Evolutionary conservation across 495 filamentous ascomycete species (phyloP), one percentile per base, ranked within the genome.

Genomic region (Tetracladium setigerum): DNA sequence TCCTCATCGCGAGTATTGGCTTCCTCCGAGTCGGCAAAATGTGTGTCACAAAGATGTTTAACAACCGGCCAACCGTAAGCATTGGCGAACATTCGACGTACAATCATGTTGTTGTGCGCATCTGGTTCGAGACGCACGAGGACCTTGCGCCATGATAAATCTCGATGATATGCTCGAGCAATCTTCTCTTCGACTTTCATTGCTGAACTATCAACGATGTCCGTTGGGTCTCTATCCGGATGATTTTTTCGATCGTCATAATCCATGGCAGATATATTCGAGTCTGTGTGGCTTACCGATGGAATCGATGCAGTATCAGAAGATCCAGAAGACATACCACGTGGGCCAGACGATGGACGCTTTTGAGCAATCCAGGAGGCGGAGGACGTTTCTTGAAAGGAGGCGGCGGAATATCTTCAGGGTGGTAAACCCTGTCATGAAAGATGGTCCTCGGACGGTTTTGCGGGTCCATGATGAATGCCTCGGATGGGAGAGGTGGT

Each of bases 111-210:
- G 65, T 98, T 98, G 64, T 98, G 92, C 2, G 92, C 92, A 71
- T 98, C 92, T 1, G 92, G 92, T 61, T 98, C 92, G 8, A 98
- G 73, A 36, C 90, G 80, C 16, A 97, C 92, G 9, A 98, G 78
- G 2, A 97, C 92, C 61, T 98, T 98, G 10, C 92, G 84, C 92
- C 92, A 98, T 4, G 84, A 84, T 15, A 98, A 67, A 52, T 84
- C 85, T 6, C 79, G 76, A 61, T 98, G 92, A 63, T 97, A 98
- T 34, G 89, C 92, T 38, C 92, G 77, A 1, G 92, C 91, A 46
- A 98, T 98, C 61, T 96, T 97, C 60, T 98, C 92, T 62, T 98
- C 92, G 6, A 96, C 86, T 52, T 82, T 85, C 76, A 98, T 87
- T 36, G 76, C 70, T 2, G 71, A 73, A 34, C 60, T 69, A 55